A percentile compares a stretch with the other conserved stretches of the same genome.
Conservation (phyloP, 2,329 filamentous ascomycete species). For the Clathrospora elynae region DNA sequence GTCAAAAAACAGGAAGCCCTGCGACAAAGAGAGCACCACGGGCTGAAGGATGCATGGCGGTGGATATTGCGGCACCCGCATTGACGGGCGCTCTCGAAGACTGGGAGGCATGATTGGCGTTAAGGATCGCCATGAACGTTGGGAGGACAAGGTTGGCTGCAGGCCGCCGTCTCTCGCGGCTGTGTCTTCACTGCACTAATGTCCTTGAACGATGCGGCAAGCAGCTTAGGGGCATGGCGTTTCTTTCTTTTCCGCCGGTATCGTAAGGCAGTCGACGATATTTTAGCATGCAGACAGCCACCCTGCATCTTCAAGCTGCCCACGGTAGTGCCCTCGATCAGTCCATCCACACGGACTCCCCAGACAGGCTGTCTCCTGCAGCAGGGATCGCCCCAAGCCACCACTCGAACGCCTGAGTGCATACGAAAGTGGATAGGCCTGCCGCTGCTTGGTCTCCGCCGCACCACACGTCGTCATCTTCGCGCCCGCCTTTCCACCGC, state of each 20-base stretch:
- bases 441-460: slow-evolving; percentile 26
- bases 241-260: too few relatives aligned
- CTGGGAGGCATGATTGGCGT: slow-evolving; percentile 25
- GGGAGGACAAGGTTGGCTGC: slow-evolving; percentile 25
- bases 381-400: slow-evolving; percentile 39
- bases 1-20: slow-evolving; percentile 1
- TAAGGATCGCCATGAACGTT: slow-evolving; percentile 25
- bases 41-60: slow-evolving; percentile 18
- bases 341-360: slow-evolving; percentile 9
- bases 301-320: slow-evolving; percentile 1
- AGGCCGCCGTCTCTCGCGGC: slow-evolving; percentile 23
- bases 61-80: slow-evolving; percentile 33
- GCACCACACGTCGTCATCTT: slow-evolving; percentile 32
- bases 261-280: too few relatives aligned
- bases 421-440: slow-evolving; percentile 26
- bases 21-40: slow-evolving; percentile 19
- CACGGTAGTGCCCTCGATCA: slow-evolving; percentile 16
- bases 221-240: too few relatives aligned
- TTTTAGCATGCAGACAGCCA: background rate
- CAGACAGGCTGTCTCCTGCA: slow-evolving; percentile 15
- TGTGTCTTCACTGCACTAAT: slow-evolving; percentile 10
- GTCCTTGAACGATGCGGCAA: slow-evolving; percentile 10
- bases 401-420: slow-evolving; percentile 33
- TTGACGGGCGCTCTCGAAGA: slow-evolving; percentile 23
- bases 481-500: slow-evolving; percentile 23